These are phyloP conservation scores for Nymphaea colorata DNA, from an alignment of 164 flowering plant species.

Conservation along the genomic window DNA sequence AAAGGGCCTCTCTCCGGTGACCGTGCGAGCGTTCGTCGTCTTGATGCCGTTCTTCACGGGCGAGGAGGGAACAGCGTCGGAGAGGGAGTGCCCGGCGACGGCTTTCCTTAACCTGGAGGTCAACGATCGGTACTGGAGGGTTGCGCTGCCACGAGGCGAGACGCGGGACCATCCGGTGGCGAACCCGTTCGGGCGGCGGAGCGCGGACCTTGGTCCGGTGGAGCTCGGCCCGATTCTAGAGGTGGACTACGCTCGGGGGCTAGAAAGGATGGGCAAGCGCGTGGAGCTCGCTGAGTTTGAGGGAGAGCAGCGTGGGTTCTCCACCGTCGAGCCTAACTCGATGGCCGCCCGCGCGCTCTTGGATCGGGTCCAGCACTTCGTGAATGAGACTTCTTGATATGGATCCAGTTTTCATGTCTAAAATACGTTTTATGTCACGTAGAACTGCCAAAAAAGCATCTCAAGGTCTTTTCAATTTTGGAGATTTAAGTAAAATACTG, in stretches of 20 bases:
- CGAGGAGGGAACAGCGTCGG: constrained; percentile 30
- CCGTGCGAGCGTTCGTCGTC: constrained; percentile 44
- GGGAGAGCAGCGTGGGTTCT: constrained; percentile 66
- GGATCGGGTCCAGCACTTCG: constrained; percentile 35
- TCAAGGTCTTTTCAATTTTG: too few species aligned
- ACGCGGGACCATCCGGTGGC: constrained; percentile 52
- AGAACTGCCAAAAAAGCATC: too few species aligned
- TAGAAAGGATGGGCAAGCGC: constrained; percentile 44
- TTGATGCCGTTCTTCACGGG: constrained; percentile 75
- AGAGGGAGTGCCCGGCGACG: constrained; percentile 51
- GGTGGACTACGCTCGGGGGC: constrained; percentile 36
- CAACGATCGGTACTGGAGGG: constrained; percentile 73
- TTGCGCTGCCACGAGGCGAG: constrained; percentile 48
- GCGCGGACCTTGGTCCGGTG: constrained; percentile 26
- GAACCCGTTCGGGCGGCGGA: constrained; percentile 56
- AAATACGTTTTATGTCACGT: too few species aligned
- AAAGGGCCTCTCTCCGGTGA: neutral
- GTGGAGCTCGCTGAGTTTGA: constrained; percentile 50
- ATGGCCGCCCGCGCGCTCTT: constrained; percentile 31
- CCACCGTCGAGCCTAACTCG: constrained; percentile 40
- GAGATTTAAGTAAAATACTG: too few species aligned
- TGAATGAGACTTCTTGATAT: constrained; percentile 4
- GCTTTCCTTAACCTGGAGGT: constrained; percentile 52
- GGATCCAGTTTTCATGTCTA: too few species aligned
- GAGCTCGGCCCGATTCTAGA: constrained; percentile 52